Base-by-base conservation (phyloP, 2,329 filamentous ascomycete species). In the Diaporthe amygdali region DNA sequence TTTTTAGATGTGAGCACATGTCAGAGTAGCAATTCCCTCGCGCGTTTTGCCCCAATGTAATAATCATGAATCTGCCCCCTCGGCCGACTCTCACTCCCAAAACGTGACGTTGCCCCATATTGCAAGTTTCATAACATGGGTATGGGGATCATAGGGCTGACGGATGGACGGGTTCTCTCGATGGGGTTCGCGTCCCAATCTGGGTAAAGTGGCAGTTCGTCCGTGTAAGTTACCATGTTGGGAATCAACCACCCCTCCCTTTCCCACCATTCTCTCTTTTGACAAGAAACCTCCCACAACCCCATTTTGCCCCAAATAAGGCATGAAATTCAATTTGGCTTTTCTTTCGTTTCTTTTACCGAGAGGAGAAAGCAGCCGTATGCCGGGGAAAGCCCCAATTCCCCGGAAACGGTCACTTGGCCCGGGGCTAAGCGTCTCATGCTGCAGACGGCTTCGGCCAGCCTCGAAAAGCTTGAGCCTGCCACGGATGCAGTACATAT, bases 191-290 rank as follows among this genome's bases (percentile, higher is more conserved):
- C 51, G 39, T 63, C 41, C 70, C 68, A 59, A 49, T 72, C 71
- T 71, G 61, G 71, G 71, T 71, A 68, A 72, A 59, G 68, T 69
- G 63, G 46, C 63, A 49, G 39, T 68, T 71, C 49, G 39, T 52
- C 47, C 68, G 70, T 72, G 68, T 72, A 51, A 72, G 71, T 72
- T 72, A 68, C 71, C 71, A 20, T 68, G 37, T 72, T 72, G 71
- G 71, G 71, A 66, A 44, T 15, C 25, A 46, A 20, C 41, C 32
- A 39, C 25, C 55, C 63, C 34, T 63, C 47, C 46, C 52, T 34
- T 22, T 22, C 71, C 51, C 55, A 12, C 25, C 54, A 22, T 8
- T 20, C 12, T 27, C 34, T 27, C 37, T 39, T n/a, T 55, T 46
- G n/a, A 37, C 44, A 37, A 47, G 8, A 20, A 47, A 22, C 17